phyloP scores from a whole-genome alignment of 176 grass and related monocot species.

The Chrysopogon serrulatus region DNA sequence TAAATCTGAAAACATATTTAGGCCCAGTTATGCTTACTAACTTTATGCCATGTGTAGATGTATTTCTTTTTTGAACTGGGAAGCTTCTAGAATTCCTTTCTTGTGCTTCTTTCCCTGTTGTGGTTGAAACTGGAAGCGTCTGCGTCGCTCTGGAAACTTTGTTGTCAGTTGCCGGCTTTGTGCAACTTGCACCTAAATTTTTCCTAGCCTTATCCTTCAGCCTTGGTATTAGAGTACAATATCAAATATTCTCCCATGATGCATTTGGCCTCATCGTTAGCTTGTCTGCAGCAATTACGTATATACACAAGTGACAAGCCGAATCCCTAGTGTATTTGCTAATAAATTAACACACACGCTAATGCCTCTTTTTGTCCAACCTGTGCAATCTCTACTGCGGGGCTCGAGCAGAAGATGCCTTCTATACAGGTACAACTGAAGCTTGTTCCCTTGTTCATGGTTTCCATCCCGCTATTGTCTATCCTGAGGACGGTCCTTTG shows the following conservation, averaged over 20 bases:
- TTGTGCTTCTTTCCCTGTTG: slow-evolving; percentile 14
- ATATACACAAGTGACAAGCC: slow-evolving; percentile 1
- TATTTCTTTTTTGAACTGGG: neutral
- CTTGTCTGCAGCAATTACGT: slow-evolving; percentile 22
- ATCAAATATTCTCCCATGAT: slow-evolving; percentile 25
- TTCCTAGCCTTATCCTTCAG: slow-evolving; percentile 33
- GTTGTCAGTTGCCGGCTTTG: slow-evolving; percentile 27
- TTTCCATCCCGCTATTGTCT: neutral
- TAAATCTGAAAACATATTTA: neutral
- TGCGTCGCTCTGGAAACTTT: slow-evolving; percentile 22
- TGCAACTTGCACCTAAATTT: slow-evolving; percentile 20
- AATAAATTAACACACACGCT: slow-evolving; percentile 23
- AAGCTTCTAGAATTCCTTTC: neutral
- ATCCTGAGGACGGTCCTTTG: slow-evolving; percentile 33
- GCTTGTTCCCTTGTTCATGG: slow-evolving; percentile 33
- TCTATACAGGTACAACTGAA: slow-evolving; percentile 73
- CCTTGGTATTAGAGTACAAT: slow-evolving; percentile 33
- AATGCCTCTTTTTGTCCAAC: slow-evolving; percentile 39
- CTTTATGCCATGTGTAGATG: neutral
- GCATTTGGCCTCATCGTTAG: slow-evolving; percentile 27
- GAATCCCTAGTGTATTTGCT: slow-evolving; percentile 22
- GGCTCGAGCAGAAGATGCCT: slow-evolving; percentile 85
- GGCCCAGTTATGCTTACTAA: slow-evolving; percentile 7
- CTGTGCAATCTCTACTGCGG: slow-evolving; percentile 15
- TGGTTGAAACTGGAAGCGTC: slow-evolving; percentile 5